phyloP scores from a whole-genome alignment of 2,329 filamentous ascomycete genomes.

The Nemania diffusa region DNA sequence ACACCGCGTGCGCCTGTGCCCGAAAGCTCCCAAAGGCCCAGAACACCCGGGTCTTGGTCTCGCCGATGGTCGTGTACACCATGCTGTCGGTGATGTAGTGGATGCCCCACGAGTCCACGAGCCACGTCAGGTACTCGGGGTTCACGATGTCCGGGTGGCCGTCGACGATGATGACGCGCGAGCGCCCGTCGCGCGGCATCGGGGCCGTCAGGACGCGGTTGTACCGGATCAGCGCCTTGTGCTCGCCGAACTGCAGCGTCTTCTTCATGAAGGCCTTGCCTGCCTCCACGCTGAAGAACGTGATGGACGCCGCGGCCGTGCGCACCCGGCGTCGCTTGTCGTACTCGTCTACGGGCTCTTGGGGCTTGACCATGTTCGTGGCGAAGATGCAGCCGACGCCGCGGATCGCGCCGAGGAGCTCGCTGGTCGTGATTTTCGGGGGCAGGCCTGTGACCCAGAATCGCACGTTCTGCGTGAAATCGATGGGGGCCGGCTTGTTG shows the following conservation, averaged over 20 bases:
- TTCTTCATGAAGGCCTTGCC: background rate
- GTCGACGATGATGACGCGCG: background rate
- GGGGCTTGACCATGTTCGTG: background rate
- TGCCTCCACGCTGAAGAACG: background rate
- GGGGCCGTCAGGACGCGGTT: background rate
- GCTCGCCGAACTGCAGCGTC: background rate
- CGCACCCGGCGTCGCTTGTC: background rate
- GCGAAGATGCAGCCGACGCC: background rate
- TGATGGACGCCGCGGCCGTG: background rate
- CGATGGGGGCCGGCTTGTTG: background rate
- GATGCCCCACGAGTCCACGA: background rate
- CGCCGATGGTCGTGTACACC: background rate
- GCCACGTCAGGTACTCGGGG: background rate
- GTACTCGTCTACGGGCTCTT: background rate
- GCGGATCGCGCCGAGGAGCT: background rate
- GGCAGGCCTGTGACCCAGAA: background rate
- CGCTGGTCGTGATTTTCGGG: background rate
- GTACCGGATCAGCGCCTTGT: background rate
- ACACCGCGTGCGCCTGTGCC: background rate
- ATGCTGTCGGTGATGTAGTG: background rate
- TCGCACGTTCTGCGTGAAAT: background rate
- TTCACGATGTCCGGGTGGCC: background rate
- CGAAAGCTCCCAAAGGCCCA: background rate
- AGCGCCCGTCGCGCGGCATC: background rate
- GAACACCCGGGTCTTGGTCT: background rate